These are phyloP conservation scores for Fusarium liriodendri DNA, from an alignment of 2,329 filamentous ascomycete species.

Conservation along the genomic window DNA sequence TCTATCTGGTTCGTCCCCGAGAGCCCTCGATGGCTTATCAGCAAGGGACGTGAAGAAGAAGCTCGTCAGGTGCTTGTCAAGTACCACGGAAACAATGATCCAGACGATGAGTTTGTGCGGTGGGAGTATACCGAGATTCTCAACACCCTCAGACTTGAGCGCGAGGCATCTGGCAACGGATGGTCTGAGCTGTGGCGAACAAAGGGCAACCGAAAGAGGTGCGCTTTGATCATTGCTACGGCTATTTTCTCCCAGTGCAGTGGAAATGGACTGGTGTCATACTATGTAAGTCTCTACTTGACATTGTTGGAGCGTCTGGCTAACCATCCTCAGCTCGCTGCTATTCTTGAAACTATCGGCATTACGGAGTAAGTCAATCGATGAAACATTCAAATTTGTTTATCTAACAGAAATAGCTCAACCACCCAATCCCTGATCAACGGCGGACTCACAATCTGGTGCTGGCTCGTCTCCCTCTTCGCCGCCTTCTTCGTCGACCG, in stretches of 20 bases:
- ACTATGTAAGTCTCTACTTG: conserved; percentile 26
- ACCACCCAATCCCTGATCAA: conserved; percentile 41
- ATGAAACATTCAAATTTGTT: rapidly evolving
- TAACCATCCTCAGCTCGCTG: conserved; percentile 23
- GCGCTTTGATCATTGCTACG: conserved; percentile 34
- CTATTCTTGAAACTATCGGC: conserved; percentile 35
- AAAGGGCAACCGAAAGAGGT: conserved; percentile 38
- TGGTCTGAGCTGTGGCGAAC: conserved; percentile 36
- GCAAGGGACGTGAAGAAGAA: conserved; percentile 37
- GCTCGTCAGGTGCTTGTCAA: conserved; percentile 34
- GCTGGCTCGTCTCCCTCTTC: conserved; percentile 36
- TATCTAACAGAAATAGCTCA: conserved; percentile 17
- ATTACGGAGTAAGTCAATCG: conserved; percentile 30
- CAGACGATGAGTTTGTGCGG: conserved; percentile 27
- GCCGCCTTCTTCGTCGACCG: conserved; percentile 41
- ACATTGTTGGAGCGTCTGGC: not conserved
- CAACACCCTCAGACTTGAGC: conserved; percentile 34
- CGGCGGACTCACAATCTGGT: conserved; percentile 41
- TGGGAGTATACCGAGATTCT: conserved; percentile 37
- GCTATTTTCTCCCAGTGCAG: conserved; percentile 40
- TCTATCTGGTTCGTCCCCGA: conserved; percentile 35
- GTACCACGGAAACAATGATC: conserved; percentile 37
- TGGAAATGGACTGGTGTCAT: conserved; percentile 39
- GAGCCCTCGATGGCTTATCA: conserved; percentile 37
- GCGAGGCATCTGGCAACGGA: conserved; percentile 17